Conservation (phyloP, 2,329 filamentous ascomycete genomes). For the Penicillium sp. region DNA sequence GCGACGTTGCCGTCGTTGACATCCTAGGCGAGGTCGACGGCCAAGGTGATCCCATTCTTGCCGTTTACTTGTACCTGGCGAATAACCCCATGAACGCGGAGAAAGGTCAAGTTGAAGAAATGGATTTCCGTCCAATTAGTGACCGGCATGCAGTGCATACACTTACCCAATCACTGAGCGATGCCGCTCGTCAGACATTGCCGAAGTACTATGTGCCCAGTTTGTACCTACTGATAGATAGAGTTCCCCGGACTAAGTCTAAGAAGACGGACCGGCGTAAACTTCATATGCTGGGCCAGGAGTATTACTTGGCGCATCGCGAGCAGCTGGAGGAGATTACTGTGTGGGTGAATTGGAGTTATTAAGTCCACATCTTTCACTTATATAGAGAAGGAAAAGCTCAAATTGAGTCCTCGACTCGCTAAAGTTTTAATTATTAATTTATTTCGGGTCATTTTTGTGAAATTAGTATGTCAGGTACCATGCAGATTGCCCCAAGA, state of each 20-base stretch:
- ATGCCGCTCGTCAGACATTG: slow-evolving; percentile 12
- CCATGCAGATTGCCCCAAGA: too few species aligned
- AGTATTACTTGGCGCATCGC: slow-evolving; percentile 19
- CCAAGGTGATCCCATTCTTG: slow-evolving; percentile 15
- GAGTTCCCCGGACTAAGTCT: slow-evolving; percentile 24
- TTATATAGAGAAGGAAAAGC: background rate
- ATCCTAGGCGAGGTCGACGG: slow-evolving; percentile 21
- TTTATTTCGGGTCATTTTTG: too few species aligned
- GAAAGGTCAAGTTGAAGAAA: slow-evolving; percentile 9
- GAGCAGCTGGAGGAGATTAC: slow-evolving; percentile 14
- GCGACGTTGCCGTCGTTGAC: slow-evolving; percentile 19
- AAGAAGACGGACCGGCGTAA: slow-evolving; percentile 27
- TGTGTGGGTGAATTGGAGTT: slow-evolving; percentile 14
- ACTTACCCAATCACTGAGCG: slow-evolving; percentile 9
- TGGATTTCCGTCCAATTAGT: slow-evolving; percentile 15
- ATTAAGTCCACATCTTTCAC: too few species aligned
- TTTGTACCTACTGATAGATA: slow-evolving; percentile 21
- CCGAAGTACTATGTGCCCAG: slow-evolving; percentile 22
- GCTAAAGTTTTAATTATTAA: too few species aligned
- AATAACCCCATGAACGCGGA: slow-evolving; percentile 18
- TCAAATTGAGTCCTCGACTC: too few species aligned
- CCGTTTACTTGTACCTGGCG: slow-evolving; percentile 17
- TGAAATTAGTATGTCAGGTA: too few species aligned
- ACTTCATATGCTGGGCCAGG: slow-evolving; percentile 20
- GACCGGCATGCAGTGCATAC: slow-evolving; percentile 5